Evolutionary conservation across 371 early-diverging fungal genomes (phyloP).

Genomic region (Capniomyces stellatus): DNA sequence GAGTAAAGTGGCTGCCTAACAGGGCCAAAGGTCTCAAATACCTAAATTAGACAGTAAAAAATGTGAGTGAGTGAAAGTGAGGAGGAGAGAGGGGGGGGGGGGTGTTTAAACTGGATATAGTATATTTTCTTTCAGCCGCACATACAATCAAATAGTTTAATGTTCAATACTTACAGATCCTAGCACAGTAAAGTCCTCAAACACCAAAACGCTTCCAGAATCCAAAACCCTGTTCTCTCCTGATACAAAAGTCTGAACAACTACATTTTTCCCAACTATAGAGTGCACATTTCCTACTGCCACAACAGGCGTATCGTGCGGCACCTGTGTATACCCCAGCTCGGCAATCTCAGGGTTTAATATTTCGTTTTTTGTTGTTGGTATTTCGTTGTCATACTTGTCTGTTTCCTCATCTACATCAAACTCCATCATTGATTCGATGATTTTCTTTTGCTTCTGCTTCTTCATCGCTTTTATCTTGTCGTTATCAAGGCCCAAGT

Average conservation of each 20-base stretch:
- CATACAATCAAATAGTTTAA: too few species aligned
- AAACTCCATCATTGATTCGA: slow-evolving; percentile 7
- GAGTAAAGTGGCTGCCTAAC: slow-evolving; percentile 65
- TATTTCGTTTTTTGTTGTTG: slow-evolving; percentile 34
- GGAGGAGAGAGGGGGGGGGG: neutral
- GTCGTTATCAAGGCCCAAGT: neutral
- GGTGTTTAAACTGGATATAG: too few species aligned
- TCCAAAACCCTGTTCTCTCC: slow-evolving; percentile 41
- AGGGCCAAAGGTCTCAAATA: slow-evolving; percentile 91
- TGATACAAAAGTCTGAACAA: slow-evolving; percentile 34
- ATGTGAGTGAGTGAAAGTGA: too few species aligned
- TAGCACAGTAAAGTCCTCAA: slow-evolving; percentile 39
- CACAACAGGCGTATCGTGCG: slow-evolving; percentile 29
- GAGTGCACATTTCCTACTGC: slow-evolving; percentile 46
- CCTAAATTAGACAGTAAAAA: slow-evolving; percentile 11
- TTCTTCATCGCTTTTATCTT: neutral
- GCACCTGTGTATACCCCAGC: slow-evolving; percentile 22
- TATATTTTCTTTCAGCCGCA: too few species aligned
- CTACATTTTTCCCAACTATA: slow-evolving; percentile 55
- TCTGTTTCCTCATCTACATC: slow-evolving; percentile 1
- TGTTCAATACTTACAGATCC: slow-evolving; percentile 15
- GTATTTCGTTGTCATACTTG: neutral
- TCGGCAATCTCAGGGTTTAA: slow-evolving; percentile 34
- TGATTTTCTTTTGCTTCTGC: slow-evolving; percentile 30
- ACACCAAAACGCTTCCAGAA: slow-evolving; percentile 53